Base-by-base conservation (phyloP, 1,284 basidiomycete species). In the Tilletiopsis washingtonensis region DNA sequence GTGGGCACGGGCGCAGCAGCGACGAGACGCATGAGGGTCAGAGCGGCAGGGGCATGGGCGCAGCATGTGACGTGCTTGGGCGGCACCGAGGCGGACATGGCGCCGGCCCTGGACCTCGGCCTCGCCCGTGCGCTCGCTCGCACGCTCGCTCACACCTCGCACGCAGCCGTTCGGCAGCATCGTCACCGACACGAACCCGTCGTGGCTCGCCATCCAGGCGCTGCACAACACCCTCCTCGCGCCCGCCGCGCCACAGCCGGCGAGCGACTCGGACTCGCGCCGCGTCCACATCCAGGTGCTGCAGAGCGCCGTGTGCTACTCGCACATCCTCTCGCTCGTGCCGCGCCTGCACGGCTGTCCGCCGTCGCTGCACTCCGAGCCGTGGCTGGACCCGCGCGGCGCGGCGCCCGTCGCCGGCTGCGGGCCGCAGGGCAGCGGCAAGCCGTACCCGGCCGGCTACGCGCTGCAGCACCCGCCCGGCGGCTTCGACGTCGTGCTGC, bases 261-360 rank as follows among this genome's bases (percentile, higher is more conserved):
- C 29, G 5, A 5, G 25, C 14, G 38, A 34, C 23, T 17, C 17
- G 24, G 17, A 23, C 26, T 12, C 19, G 36, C 12, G 25, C 12
- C 43, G 43, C 5, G 27, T 51, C 17, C 47, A 52, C n/a, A 49
- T 53, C 17, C 51, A 53, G 36, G 24, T 32, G 12, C 25, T 53
- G 9, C 51, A 53, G 32, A n/a, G 37, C 1, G 34, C 51, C 1
- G 48, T 51, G 3, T 27, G 19, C 20, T 53, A 49, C 25, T 38
- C 40, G 7, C 47, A 39, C 45, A 11, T 51, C 14, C 27, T 53
- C 4, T 29, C 34, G 25, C n/a, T 51, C 24, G 42, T 53, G 14
- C 51, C 51, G 15, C 32, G 48, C 19, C 21, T 53, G 12, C 51
- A 53, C 34, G 19, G 7, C 3, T 2, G 15, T 4, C 49, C 51